Percentiles rank a stretch among this genome's conserved stretches.
Evolutionary conservation across 2,329 filamentous ascomycete genomes (phyloP).

Genomic region (Colletotrichum sp.): DNA sequence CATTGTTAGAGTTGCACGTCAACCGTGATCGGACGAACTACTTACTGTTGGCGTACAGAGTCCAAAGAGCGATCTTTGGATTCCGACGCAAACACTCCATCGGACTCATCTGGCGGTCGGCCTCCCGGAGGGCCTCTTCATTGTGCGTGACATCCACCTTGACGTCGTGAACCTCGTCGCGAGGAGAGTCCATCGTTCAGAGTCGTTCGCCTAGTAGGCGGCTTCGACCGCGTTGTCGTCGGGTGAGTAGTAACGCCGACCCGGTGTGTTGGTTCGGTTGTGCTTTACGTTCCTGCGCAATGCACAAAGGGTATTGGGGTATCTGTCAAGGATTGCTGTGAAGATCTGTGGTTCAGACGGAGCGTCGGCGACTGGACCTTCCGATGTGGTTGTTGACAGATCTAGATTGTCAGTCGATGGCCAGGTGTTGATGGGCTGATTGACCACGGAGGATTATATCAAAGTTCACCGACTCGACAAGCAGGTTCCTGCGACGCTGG

Average conservation of each 20-base stretch:
- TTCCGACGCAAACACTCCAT: constrained; percentile 13
- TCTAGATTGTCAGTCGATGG: not conserved
- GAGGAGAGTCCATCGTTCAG: not conserved
- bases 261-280: not conserved
- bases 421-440: not conserved
- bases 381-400: not conserved
- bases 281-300: constrained; percentile 10
- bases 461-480: constrained; percentile 5
- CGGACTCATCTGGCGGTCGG: constrained; percentile 8
- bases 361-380: not conserved
- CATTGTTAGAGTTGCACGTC: not conserved
- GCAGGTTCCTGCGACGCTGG: not conserved
- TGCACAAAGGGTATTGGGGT: not conserved
- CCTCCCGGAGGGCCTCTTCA: constrained; percentile 9
- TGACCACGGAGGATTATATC: constrained; percentile 9
- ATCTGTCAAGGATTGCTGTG: not conserved
- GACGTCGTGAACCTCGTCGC: not conserved
- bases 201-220: not conserved
- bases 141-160: constrained; percentile 8
- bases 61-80: constrained; percentile 14
- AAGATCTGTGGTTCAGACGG: not conserved
- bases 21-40: not conserved
- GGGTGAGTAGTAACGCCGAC: not conserved
- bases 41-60: constrained; percentile 20
- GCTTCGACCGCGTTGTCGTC: not conserved